Base-by-base conservation (phyloP, 805 yeast species). In the Lachancea cidri region DNA sequence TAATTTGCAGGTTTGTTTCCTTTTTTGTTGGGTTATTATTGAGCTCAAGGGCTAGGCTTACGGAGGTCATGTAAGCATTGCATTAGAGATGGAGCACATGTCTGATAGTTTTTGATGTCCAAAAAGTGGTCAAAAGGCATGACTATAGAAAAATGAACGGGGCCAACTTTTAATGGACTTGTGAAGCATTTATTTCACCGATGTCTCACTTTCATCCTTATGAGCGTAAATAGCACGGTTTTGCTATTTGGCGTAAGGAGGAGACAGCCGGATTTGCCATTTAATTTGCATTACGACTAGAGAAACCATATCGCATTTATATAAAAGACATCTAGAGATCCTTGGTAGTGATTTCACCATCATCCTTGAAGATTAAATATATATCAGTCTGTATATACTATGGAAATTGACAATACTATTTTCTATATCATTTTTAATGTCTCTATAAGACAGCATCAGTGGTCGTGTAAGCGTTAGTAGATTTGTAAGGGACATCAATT, bases 341-440 rank as follows among this genome's bases (percentile, higher is more conserved):
- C 27, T 22, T 22, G 27, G 27, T 22, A 22, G 27, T 7, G 7
- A 22, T 22, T 7, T 22, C 27, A 22, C 27, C 27, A 22, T 22
- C 27, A 22, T 7, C 27, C 27, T 22, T 17, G 36, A 20, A 33
- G 19, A 31, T 33, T 33, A 24, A 33, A 17, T 16, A 33, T 33
- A 33, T 33, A 33, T 33, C 36, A 16, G 36, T 33, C 36, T 33
- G 36, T 33, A 33, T 33, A 33, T 33, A 33, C 36, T 33, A 33
- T 33, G 18, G 36, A 33, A 33, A 20, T 16, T 33, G 27, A 22
- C 27, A 22, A 22, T 22, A 22, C 27, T 22, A 22, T 22, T 22
- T 22, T 22, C 11, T 11, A 22, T 22, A 22, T 22, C 11, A 11
- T 7, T 22, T 22, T 7, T 11, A 7, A 11, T 7, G 7, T 22